Evolutionary conservation across 2,329 filamentous ascomycete species (phyloP), one percentile per base, ranked within the genome.

Genomic region (Moelleriella libera): DNA sequence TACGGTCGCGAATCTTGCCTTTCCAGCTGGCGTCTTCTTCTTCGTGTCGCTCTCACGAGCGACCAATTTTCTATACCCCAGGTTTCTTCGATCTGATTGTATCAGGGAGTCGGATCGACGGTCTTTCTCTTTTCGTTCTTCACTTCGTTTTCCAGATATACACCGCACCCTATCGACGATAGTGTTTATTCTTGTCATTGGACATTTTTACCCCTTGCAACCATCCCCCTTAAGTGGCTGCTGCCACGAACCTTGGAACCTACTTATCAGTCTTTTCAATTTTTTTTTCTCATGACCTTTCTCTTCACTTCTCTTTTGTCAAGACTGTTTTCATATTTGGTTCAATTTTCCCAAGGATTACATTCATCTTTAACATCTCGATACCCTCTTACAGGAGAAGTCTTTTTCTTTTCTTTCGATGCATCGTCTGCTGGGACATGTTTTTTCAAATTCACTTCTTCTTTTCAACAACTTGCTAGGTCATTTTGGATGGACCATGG

Each of bases 161-260:
- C 55, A 52, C 56, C 53, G 50, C 53, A 54, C 49, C 50, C 52
- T 57, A 57, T 59, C 54, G 59, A 58, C 58, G 54, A 63, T 60
- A 58, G 59, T 58, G 58, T 62, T 60, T 60, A 61, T 59, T 61
- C 9, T 39, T 8, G 53, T 59, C 53, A 59, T 54, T 50, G 21
- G 47, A 48, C 12, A 34, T 46, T 37, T 21, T 21, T 3, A 21
- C 21, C 21, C 21, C 21, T 21, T 21, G 21, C 21, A 21, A 21
- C 21, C 21, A 21, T 21, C 21, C 34, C 12, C 43, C 42, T 30
- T 21, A 12, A 5, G 40, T 42, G 31, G 44, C 37, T 40, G 30
- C 42, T 12, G 11, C 43, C 42, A 6, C 29, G 12, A n/a, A 5
- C 5, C 9, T 6, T 37, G 34, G 34, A 37, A 37, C 34, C 8